Conservation (phyloP, 2,329 filamentous ascomycete species). For the Apiospora kogelbergensis region DNA sequence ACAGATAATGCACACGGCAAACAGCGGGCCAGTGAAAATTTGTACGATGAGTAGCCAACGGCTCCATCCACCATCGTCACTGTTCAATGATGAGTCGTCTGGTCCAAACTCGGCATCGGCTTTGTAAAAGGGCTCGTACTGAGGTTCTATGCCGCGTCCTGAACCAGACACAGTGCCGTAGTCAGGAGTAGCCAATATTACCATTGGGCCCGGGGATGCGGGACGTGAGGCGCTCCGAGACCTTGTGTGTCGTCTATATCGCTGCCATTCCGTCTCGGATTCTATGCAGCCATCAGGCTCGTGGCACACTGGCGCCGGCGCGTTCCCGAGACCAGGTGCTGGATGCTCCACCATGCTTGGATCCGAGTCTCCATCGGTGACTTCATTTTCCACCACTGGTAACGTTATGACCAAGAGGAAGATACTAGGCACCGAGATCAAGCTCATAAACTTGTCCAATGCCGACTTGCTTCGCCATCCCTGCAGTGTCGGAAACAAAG, state of each 20-base stretch:
- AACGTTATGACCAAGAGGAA: conserved; percentile 87
- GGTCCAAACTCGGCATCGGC: conserved; percentile 25
- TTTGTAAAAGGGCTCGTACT: conserved; percentile 15
- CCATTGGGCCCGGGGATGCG: conserved; percentile 12
- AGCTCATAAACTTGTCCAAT: conserved; percentile 80
- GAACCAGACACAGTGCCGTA: neutral
- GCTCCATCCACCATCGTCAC: conserved; percentile 69
- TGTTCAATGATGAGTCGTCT: conserved; percentile 26
- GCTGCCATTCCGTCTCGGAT: conserved; percentile 58
- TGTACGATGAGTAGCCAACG: conserved; percentile 87
- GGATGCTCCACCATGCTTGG: conserved; percentile 33
- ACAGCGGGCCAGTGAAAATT: conserved; percentile 82
- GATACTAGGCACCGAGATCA: conserved; percentile 86
- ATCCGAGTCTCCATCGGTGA: conserved; percentile 49
- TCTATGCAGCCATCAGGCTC: conserved; percentile 34
- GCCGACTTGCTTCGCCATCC: conserved; percentile 79
- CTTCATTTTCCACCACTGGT: conserved; percentile 79
- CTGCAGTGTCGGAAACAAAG: conserved; percentile 83
- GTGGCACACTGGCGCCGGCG: conserved; percentile 35
- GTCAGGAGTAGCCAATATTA: conserved; percentile 15
- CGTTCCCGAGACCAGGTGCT: conserved; percentile 26
- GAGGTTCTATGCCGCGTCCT: neutral
- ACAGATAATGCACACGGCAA: conserved; percentile 76
- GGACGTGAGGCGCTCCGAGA: conserved; percentile 27
- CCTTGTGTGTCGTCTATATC: conserved; percentile 51